Percentiles rank a stretch among this genome's conserved stretches.
Evolutionary conservation across 2,329 filamentous ascomycete species (phyloP).

Genomic region (Aschersonia sp.): DNA sequence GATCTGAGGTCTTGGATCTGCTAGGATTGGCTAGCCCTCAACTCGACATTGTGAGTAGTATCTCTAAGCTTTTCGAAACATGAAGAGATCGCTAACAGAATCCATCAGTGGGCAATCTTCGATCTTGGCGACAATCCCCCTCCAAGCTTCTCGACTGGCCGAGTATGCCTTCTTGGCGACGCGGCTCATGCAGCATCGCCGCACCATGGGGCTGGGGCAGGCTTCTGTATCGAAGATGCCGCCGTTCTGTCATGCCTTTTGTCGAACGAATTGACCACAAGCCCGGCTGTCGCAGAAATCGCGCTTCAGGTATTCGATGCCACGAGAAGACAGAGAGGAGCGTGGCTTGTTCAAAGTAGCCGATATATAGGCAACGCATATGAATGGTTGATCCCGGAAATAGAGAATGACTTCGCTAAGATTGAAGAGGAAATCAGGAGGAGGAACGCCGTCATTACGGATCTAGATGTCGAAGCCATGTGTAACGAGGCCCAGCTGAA

Average conservation of each 20-base stretch:
- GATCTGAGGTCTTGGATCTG: not conserved
- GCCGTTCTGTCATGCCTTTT: slow-evolving; percentile 3
- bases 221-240: slow-evolving; percentile 3
- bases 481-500: too few species aligned
- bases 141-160: not conserved
- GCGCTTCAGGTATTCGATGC: not conserved
- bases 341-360: not conserved
- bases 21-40: not conserved
- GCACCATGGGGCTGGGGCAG: slow-evolving; percentile 3
- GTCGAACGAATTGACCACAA: not conserved
- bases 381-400: not conserved
- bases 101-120: slow-evolving; percentile 3
- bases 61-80: too few species aligned
- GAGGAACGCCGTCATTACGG: too few species aligned
- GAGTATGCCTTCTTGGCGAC: slow-evolving; percentile 5
- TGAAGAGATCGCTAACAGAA: not conserved
- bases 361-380: not conserved
- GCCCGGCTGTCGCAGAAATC: not conserved
- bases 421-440: too few species aligned
- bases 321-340: not conserved
- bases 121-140: slow-evolving; percentile 3
- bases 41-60: slow-evolving; percentile 1
- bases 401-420: too few species aligned
- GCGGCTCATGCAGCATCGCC: slow-evolving; percentile 4
- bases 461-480: too few species aligned